Conservation (phyloP, 2,329 filamentous ascomycete genomes). For the Arthroderma sp. region DNA sequence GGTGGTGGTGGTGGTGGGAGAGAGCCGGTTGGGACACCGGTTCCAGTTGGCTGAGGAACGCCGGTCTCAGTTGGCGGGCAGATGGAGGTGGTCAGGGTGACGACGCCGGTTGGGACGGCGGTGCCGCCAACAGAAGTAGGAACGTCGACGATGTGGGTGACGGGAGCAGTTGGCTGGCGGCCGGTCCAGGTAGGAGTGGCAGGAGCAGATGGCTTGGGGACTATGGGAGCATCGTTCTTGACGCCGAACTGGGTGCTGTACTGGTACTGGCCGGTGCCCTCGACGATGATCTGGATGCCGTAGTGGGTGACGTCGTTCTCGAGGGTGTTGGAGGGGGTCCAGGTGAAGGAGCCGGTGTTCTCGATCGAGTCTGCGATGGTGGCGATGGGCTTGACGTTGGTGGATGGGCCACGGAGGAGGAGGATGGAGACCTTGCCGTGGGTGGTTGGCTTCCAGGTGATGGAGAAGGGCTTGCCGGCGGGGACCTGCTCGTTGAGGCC, state of each 20-base stretch:
- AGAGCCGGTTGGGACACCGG: constrained; percentile 9
- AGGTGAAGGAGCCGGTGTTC: constrained; percentile 46
- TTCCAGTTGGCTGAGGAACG: constrained; percentile 14
- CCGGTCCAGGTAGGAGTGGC: constrained; percentile 8
- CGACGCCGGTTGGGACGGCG: constrained; percentile 17
- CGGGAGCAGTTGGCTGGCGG: constrained; percentile 5
- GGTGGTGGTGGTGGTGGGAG: constrained; percentile 12
- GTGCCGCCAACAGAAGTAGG: not conserved
- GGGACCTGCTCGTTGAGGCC: constrained; percentile 42
- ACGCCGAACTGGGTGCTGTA: constrained; percentile 53
- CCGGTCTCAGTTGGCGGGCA: constrained; percentile 3
- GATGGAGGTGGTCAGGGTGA: constrained; percentile 16
- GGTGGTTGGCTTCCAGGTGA: constrained; percentile 43
- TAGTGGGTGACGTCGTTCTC: constrained; percentile 42
- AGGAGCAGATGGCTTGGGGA: constrained; percentile 9
- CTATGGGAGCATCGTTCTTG: constrained; percentile 20
- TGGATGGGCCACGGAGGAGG: constrained; percentile 47
- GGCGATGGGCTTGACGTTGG: constrained; percentile 41
- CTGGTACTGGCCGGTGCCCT: constrained; percentile 49
- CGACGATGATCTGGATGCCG: constrained; percentile 50
- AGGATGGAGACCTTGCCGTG: constrained; percentile 41
- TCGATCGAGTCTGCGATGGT: constrained; percentile 42
- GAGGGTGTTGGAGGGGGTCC: constrained; percentile 42
- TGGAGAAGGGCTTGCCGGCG: constrained; percentile 44
- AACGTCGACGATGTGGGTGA: not conserved